Evolutionary conservation across 2,329 filamentous ascomycete genomes (phyloP), one percentile per base, ranked within the genome.

Genomic region (Ceratocystis eucalypticola): DNA sequence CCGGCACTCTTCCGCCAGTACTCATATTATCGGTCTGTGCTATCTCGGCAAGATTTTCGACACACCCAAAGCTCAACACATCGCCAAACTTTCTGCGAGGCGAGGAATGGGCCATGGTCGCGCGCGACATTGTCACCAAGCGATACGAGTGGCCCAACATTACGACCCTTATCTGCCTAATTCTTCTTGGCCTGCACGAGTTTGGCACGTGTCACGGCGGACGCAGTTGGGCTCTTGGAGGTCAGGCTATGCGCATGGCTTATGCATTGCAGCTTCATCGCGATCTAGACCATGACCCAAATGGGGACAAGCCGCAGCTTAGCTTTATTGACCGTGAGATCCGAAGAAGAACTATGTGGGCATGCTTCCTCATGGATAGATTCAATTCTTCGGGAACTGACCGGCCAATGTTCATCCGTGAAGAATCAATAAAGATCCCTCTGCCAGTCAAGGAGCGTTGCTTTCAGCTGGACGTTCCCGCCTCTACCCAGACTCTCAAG

Each of bases 121-220:
- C 93, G n/a, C 83, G 92, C 62, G 87, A 91, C 46, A 96, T 97
- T 69, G 87, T 94, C 25, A 83, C 90, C 53, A 88, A 87, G 72
- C 84, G 91, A 71, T 96, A 96, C 72, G 94, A 97, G 73, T 90
- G 91, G 77, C 93, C 94, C 0, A 97, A 96, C 73, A 94, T 97
- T 69, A 97, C 93, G 1, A 96, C 96, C 53, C 77, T 99, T 59
- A 96, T 92, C 4, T 94, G 93, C 61, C 87, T 96, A 68, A 76
- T 97, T 7, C 84, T 97, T 20, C 81, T 97, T 17, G 92, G 91
- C 2, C 80, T 99, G 46, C 93, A 99, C 74, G 93, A 96, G 72
- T 97, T 97, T 71, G 94, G 94, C 66, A 97, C 93, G 12, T 97
- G 94, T 73, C 93, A 97, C 74, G 94, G 94, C 67, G 93, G 92